Percentiles rank a stretch among this genome's conserved stretches.
phyloP scores from a whole-genome alignment of 208 protist species.

The Trypanosoma grayi region DNA sequence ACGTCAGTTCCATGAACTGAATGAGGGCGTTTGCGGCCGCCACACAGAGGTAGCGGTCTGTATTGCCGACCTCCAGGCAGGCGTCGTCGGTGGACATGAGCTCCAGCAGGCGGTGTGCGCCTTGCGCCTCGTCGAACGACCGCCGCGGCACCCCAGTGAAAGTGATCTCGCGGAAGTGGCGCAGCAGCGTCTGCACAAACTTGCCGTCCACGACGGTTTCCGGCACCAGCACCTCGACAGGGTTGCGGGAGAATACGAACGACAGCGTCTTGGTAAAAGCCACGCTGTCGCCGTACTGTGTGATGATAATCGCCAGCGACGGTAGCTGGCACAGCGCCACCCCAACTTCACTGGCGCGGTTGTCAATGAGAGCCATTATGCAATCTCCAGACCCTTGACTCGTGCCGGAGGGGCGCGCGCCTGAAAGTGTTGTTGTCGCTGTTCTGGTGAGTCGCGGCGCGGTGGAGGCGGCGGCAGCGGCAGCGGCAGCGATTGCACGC shows the following conservation, averaged over 20 bases:
- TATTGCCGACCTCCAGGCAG: constrained; percentile 32
- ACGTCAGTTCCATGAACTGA: constrained; percentile 65
- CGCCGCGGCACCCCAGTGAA: constrained; percentile 76
- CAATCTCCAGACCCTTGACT: constrained; percentile 29
- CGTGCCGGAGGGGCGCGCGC: constrained; percentile 13
- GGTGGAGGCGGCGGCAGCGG: not conserved
- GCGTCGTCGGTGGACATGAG: constrained; percentile 50
- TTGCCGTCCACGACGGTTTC: constrained; percentile 47
- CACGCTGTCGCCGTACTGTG: constrained; percentile 76
- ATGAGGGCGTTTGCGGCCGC: constrained; percentile 77
- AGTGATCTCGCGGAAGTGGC: constrained; percentile 53
- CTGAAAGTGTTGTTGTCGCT: constrained; percentile 17
- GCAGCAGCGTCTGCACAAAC: constrained; percentile 59
- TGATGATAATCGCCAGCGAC: constrained; percentile 56
- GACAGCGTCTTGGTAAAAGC: constrained; percentile 68
- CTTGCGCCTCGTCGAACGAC: constrained; percentile 64
- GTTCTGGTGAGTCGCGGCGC: not conserved
- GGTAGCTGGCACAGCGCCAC: constrained; percentile 64
- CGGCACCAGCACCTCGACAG: constrained; percentile 73
- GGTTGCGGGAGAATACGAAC: constrained; percentile 65
- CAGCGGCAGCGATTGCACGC: not conserved
- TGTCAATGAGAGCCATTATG: constrained; percentile 74
- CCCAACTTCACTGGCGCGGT: constrained; percentile 67
- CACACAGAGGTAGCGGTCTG: constrained; percentile 77
- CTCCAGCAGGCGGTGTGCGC: constrained; percentile 49